Conservation (phyloP, 176 grass and related monocot species). For the Puccinellia tenuiflora region DNA sequence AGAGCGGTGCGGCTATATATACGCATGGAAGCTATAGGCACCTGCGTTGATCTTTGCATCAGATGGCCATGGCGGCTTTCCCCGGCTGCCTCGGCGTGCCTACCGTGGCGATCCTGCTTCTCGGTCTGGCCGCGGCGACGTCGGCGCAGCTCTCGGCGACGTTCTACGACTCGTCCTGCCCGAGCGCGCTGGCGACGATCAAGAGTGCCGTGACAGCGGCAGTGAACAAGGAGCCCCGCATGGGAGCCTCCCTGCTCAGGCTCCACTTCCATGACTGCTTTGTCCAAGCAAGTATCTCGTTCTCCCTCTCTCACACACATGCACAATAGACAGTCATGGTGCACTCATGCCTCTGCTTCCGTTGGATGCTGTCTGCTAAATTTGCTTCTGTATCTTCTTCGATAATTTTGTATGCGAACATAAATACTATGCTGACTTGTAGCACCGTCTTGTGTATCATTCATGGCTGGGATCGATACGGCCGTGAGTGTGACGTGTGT, state of each 20-base stretch:
- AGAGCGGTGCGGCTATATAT: constrained; percentile 10
- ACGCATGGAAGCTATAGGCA: background rate
- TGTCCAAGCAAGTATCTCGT: constrained; percentile 54
- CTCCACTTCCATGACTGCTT: constrained; percentile 93
- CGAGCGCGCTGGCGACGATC: constrained; percentile 47
- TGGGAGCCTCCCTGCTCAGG: constrained; percentile 67
- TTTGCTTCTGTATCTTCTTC: background rate
- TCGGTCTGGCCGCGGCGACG: constrained; percentile 24
- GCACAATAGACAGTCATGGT: background rate
- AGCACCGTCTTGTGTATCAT: too few relatives aligned
- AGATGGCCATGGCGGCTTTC: constrained; percentile 1
- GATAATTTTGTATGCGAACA: background rate
- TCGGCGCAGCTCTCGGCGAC: constrained; percentile 66
- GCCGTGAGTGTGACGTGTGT: background rate
- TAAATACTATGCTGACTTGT: background rate
- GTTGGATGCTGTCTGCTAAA: background rate
- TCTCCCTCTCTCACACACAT: background rate
- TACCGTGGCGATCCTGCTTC: background rate
- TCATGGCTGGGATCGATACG: background rate
- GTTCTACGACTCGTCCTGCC: constrained; percentile 71
- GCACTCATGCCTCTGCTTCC: background rate
- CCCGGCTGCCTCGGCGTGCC: background rate
- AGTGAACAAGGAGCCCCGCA: constrained; percentile 40
- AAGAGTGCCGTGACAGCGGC: constrained; percentile 45
- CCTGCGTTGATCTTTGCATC: background rate